These are phyloP conservation scores for Drechmeria coniospora DNA, from an alignment of 2,329 filamentous ascomycete species.

Conservation along the genomic window DNA sequence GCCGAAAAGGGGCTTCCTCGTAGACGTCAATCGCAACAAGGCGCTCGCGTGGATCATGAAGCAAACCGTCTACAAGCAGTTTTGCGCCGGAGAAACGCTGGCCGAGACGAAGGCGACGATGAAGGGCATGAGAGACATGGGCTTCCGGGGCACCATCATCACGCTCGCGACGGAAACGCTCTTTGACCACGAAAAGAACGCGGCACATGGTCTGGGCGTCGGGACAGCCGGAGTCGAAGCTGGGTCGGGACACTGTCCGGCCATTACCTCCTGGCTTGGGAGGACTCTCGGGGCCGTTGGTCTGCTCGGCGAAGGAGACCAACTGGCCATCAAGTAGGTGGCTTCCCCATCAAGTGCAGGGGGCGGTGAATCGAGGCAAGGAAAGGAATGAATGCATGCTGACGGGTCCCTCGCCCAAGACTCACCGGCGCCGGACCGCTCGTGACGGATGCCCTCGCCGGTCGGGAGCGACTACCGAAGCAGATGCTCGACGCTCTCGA, in stretches of 20 bases:
- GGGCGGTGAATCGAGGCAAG: too few species aligned
- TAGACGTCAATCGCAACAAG: constrained; percentile 33
- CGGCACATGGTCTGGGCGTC: constrained; percentile 7
- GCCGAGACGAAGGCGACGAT: constrained; percentile 28
- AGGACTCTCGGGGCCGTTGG: constrained; percentile 16
- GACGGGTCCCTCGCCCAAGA: constrained; percentile 8
- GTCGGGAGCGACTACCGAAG: constrained; percentile 17
- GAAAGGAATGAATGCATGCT: not conserved
- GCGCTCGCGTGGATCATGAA: constrained; percentile 30
- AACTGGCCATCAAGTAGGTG: constrained; percentile 22
- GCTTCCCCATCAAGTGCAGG: not conserved
- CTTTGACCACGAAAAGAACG: constrained; percentile 20
- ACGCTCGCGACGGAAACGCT: constrained; percentile 34
- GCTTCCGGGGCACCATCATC: constrained; percentile 38
- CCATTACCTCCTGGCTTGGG: constrained; percentile 21
- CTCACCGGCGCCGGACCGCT: constrained; percentile 25
- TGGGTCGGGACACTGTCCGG: constrained; percentile 19
- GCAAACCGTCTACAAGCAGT: constrained; percentile 37
- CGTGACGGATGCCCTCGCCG: constrained; percentile 22
- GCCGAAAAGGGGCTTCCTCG: constrained; percentile 18
- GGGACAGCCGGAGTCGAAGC: constrained; percentile 24
- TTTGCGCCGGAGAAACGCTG: constrained; percentile 36
- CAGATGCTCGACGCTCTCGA: constrained; percentile 26
- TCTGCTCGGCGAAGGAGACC: constrained; percentile 18
- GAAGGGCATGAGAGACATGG: constrained; percentile 26